These are phyloP conservation scores for Phytophthora colocasiae DNA, from an alignment of 352 stramenopile species.

Conservation along the genomic window DNA sequence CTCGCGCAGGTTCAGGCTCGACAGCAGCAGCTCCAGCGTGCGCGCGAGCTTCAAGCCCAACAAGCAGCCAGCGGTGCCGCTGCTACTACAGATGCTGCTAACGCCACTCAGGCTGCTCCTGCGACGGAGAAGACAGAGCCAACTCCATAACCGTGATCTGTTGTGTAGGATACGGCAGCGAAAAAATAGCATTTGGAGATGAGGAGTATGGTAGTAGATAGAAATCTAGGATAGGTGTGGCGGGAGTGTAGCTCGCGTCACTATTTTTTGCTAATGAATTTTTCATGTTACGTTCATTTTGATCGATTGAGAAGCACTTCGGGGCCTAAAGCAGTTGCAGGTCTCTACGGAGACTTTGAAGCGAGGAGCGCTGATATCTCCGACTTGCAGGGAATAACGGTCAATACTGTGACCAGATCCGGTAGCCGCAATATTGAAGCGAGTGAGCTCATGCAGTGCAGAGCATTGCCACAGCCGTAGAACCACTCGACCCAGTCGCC, in stretches of 20 bases:
- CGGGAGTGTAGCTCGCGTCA: constrained; percentile 11
- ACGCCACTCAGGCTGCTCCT: background rate
- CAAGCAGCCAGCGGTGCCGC: constrained; percentile 12
- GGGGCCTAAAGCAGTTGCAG: constrained; percentile 13
- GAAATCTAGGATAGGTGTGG: constrained; percentile 43
- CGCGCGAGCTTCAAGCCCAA: constrained; percentile 40
- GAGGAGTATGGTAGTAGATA: constrained; percentile 31
- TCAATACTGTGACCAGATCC: constrained; percentile 18
- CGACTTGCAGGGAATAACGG: constrained; percentile 1
- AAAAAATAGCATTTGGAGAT: constrained; percentile 5
- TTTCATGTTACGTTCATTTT: constrained; percentile 26
- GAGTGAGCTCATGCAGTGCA: background rate
- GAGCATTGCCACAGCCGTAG: too few relatives aligned
- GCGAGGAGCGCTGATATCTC: constrained; percentile 23
- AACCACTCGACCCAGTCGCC: background rate
- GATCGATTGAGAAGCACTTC: constrained; percentile 26
- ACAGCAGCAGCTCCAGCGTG: constrained; percentile 64
- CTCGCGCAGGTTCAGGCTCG: constrained; percentile 81
- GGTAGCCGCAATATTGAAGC: background rate
- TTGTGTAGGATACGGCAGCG: constrained; percentile 5
- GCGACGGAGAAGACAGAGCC: constrained; percentile 28
- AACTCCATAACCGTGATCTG: constrained; percentile 19
- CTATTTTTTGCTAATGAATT: constrained; percentile 42
- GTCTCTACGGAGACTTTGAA: constrained; percentile 9
- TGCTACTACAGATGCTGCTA: constrained; percentile 5